A percentile compares a stretch with the other conserved stretches of the same genome.
Conservation (phyloP, 2,329 filamentous ascomycete genomes). For the Fusarium armeniacum region DNA sequence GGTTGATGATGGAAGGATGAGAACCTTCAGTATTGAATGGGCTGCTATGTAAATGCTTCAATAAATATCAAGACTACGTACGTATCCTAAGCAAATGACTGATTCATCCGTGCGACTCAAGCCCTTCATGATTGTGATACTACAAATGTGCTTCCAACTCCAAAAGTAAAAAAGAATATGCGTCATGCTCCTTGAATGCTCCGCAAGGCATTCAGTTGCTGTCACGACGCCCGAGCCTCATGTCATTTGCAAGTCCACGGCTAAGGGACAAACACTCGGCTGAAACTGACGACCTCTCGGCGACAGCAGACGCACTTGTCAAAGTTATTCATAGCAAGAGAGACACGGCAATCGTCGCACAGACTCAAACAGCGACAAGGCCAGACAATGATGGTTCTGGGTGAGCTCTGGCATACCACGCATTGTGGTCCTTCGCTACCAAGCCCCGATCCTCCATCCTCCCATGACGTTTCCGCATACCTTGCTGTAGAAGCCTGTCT, state of each 20-base stretch:
- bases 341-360: conserved; percentile 95
- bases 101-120: conserved; percentile 8
- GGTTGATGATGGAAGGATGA: conserved; percentile 61
- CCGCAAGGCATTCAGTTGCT: neutral
- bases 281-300: conserved; percentile 89
- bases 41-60: conserved; percentile 79
- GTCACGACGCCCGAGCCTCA: neutral
- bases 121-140: conserved; percentile 2
- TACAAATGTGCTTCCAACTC: conserved; percentile 31
- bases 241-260: neutral
- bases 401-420: conserved; percentile 90
- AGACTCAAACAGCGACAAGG: conserved; percentile 94
- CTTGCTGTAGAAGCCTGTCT: conserved; percentile 52
- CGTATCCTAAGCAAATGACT: conserved; percentile 21
- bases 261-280: conserved; percentile 86
- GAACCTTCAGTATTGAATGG: conserved; percentile 92
- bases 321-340: conserved; percentile 96
- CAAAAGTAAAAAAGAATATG: conserved; percentile 14
- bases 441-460: conserved; percentile 78
- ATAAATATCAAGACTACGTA: conserved; percentile 29
- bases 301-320: conserved; percentile 96
- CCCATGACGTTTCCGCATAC: conserved; percentile 65
- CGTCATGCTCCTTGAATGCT: neutral
- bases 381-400: conserved; percentile 93
- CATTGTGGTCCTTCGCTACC: conserved; percentile 83